phyloP scores from a whole-genome alignment of 805 yeast genomes.

The Ogataea haglerorum region DNA sequence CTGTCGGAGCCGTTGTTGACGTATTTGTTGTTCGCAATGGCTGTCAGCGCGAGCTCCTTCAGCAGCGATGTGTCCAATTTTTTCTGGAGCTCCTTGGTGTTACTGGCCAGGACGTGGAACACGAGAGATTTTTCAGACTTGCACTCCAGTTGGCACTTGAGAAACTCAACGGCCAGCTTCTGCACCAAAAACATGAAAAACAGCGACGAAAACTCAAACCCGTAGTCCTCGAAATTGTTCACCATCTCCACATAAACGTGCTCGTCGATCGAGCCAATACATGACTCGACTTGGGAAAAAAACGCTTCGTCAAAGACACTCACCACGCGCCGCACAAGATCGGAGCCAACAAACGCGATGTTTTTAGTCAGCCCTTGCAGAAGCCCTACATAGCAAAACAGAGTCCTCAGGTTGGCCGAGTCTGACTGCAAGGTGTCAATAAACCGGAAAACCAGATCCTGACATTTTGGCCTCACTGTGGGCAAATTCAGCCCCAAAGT shows the following conservation, averaged over 20 bases:
- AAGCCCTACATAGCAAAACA: constrained; percentile 32
- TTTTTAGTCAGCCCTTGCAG: constrained; percentile 27
- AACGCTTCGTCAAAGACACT: constrained; percentile 30
- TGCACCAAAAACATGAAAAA: constrained; percentile 27
- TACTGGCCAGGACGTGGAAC: constrained; percentile 14
- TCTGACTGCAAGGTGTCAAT: constrained; percentile 3
- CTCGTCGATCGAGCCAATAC: constrained; percentile 15
- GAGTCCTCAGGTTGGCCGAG: constrained; percentile 5
- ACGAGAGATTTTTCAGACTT: constrained; percentile 10
- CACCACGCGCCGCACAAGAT: constrained; percentile 18
- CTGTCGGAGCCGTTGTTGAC: constrained; percentile 25
- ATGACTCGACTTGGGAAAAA: constrained; percentile 21
- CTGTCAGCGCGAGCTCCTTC: constrained; percentile 15
- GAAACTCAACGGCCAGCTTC: constrained; percentile 23
- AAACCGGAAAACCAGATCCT: constrained; percentile 9
- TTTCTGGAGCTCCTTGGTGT: constrained; percentile 9
- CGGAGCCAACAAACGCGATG: constrained; percentile 22
- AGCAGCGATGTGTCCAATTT: constrained; percentile 13
- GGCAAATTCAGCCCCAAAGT: constrained; percentile 24
- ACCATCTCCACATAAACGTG: constrained; percentile 24
- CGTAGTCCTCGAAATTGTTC: constrained; percentile 31
- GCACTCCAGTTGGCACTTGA: constrained; percentile 20
- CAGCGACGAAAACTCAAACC: constrained; percentile 29
- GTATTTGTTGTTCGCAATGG: constrained; percentile 21
- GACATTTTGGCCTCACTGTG: constrained; percentile 11